Evolutionary conservation across 805 yeast genomes (phyloP), one percentile per base, ranked within the genome.

Genomic region (Ogataea saltuana): DNA sequence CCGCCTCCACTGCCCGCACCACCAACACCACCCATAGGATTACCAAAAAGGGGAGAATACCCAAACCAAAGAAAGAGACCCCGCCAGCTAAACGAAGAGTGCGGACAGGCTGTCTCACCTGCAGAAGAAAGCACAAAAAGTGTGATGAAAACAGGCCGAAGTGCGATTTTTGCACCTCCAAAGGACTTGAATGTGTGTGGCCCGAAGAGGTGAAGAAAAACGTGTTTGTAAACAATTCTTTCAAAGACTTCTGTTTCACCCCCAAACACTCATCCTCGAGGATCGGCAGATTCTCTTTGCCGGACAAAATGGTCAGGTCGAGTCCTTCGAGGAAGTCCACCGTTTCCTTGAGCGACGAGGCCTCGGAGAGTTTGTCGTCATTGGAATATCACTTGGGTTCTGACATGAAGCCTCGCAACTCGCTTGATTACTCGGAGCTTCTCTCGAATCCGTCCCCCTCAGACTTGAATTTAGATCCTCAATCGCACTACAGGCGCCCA

Each of bases 81-180:
- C 65, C 67, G 42, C 54, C 60, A 6, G 63, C 63, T 16, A 66
- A 66, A 36, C 60, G 67, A 49, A 55, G 71, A 33, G 74, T 64
- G 4, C 52, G 67, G 43, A 66, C 68, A 4, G 83, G 80, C 49
- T 75, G 80, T 55, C 60, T 73, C 33, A 75, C 79, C 8, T 75
- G 80, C 51, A 66, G 80, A 27, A 74, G 74, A 41, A 65, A 76
- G 39, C 80, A 75, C 55, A 71, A 74, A 63, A 75, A 75, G 50
- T 75, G 83, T 58, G 82, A 76, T 57, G 83, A 77, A 53, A 73
- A 70, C 42, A 55, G 66, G 33, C 82, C 83, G 2, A 72, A 71
- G 22, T 78, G 83, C 57, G 60, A 65, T 8, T 70, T 69, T 35
- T 76, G 82, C 51, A 38, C 56, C 9, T 46, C 59, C 6, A 70